A percentile compares a stretch with the other conserved stretches of the same genome.
Evolutionary conservation across 306 rosid species (phyloP).

Genomic region (Dryas alaskensis): DNA sequence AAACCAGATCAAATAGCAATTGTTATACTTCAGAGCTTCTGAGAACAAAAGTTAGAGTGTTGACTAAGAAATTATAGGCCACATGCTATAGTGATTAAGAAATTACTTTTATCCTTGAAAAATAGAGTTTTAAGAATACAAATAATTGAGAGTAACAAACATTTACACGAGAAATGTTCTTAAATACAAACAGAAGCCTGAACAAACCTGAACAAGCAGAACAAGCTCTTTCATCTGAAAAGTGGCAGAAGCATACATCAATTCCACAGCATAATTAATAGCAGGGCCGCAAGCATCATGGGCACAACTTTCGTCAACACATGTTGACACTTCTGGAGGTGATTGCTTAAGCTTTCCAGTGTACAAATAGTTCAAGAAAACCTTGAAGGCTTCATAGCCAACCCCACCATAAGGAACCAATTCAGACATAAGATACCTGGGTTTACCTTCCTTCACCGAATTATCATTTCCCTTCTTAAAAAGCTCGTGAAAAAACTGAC

Average conservation of each 20-base stretch:
- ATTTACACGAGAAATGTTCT: neutral
- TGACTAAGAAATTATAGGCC: neutral
- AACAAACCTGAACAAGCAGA: conserved; percentile 68
- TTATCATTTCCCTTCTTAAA: conserved; percentile 54
- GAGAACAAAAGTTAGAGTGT: neutral
- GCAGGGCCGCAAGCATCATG: conserved; percentile 91
- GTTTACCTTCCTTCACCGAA: conserved; percentile 53
- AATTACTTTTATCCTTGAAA: too few relatives aligned
- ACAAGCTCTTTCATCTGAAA: conserved; percentile 89
- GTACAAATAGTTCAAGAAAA: conserved; percentile 74
- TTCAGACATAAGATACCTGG: conserved; percentile 62
- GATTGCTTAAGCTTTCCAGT: conserved; percentile 77
- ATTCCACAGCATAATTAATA: conserved; percentile 71
- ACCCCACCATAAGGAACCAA: conserved; percentile 62
- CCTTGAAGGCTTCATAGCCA: conserved; percentile 69
- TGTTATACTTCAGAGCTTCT: neutral
- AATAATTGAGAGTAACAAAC: neutral
- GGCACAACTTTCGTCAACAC: conserved; percentile 68
- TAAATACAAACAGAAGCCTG: conserved; percentile 16
- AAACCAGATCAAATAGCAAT: neutral
- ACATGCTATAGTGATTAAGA: neutral
- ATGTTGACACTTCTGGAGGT: conserved; percentile 70
- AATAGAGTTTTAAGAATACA: neutral
- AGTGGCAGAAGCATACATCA: conserved; percentile 80
- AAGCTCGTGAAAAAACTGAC: conserved; percentile 71